A percentile compares a stretch with the other conserved stretches of the same genome.
phyloP scores from a whole-genome alignment of 2,329 filamentous ascomycete genomes.

The Arthrobotrys iridis region DNA sequence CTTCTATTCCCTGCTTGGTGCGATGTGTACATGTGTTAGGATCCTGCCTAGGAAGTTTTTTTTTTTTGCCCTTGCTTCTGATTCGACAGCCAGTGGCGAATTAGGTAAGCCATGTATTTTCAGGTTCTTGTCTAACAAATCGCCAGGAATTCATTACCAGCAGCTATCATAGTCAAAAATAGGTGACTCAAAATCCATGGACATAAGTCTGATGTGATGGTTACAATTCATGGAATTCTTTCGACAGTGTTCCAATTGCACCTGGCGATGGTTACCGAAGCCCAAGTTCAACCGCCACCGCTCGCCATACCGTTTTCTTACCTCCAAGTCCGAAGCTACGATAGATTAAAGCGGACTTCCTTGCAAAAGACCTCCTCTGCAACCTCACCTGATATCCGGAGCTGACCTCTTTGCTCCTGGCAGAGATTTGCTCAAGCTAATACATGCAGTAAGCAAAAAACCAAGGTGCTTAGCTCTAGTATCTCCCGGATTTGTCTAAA shows the following conservation, averaged over 20 bases:
- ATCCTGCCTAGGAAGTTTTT: slow-evolving; percentile 6
- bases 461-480: background rate
- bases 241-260: slow-evolving; percentile 4
- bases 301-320: slow-evolving; percentile 3
- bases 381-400: slow-evolving; percentile 12
- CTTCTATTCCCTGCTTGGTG: slow-evolving; percentile 12
- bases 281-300: slow-evolving; percentile 1
- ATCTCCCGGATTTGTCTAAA: slow-evolving; percentile 43
- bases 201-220: slow-evolving; percentile 17
- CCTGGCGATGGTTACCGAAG: slow-evolving; percentile 12
- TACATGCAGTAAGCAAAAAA: slow-evolving; percentile 33
- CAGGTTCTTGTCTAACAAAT: background rate
- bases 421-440: background rate
- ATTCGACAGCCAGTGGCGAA: slow-evolving; percentile 8
- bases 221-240: background rate
- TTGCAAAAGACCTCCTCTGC: background rate
- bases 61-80: slow-evolving; percentile 12
- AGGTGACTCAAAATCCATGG: slow-evolving; percentile 14
- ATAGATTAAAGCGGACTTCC: background rate
- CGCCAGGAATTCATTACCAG: background rate
- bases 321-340: slow-evolving; percentile 1
- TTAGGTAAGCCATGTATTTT: slow-evolving; percentile 24
- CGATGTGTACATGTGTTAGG: background rate
- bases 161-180: slow-evolving; percentile 7
- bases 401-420: background rate